Evolutionary conservation across 106 monocot species (phyloP), one percentile per base, ranked within the genome.

Genomic region (Posidonia australis): DNA sequence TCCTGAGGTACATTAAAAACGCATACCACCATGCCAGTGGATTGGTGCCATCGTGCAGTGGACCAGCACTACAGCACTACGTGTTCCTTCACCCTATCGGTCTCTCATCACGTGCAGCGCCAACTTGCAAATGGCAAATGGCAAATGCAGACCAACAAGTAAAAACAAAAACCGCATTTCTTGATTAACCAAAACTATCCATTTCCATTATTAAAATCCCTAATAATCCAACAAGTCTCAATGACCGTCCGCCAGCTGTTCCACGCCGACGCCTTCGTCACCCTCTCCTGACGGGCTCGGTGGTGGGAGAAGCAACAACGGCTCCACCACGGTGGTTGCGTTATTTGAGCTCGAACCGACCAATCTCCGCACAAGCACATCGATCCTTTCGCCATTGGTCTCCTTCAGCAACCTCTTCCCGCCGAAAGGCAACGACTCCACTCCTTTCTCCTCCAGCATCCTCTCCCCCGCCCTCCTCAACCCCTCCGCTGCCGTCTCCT

Each of bases 381-480:
- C 77, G 14, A 77, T 71, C 26, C 71, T 21, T 21, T 77, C 52
- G 19, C 62, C 71, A 66, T 72, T 77, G 9, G 71, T 72, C 71
- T 66, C 65, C 70, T 58, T 62, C 49, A 71, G 43, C 61, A 77
- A 53, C 59, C 67, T 58, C 30, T 77, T 77, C 47, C 77, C 77
- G 0, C 77, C 77, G 29, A 77, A 60, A 12, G 77, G 77, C 77
- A 77, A 44, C 51, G 77, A 32, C 66, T 77, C 72, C 60, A 77
- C 66, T 9, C 71, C 71, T 29, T 30, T 70, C 71, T 71, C 66
- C 20, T 44, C 49, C 53, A 77, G 66, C 66, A 77, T 77, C 44
- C 66, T 51, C 59, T 49, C 53, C 3, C 66, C 77, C 3, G 67
- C 66, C 36, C 9, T 63, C 64, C 47, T 69, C 63, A 64, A 12